Evolutionary conservation across 192 early-diverging fungal species (phyloP), one percentile per base, ranked within the genome.

Genomic region (Coemansia brasiliensis): DNA sequence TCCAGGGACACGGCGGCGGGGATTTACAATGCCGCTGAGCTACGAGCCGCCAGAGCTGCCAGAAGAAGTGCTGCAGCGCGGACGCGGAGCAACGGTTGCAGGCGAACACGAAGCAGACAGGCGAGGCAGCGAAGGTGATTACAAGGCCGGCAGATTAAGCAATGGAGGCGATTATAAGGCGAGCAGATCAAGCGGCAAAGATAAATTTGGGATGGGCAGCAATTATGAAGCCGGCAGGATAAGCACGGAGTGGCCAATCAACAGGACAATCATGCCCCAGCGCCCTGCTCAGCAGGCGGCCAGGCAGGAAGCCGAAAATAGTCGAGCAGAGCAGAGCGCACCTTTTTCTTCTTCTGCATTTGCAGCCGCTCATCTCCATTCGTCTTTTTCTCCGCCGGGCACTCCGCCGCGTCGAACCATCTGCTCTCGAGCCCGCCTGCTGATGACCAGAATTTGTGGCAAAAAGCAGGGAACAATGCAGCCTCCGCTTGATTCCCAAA

Each of bases 341-440:
- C 38, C 41, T 49, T 27, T 56, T 55, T 45, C 53, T 49, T 63
- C 51, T 54, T 37, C 51, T n/a, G n/a, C n/a, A n/a, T 44, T 41
- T 50, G 42, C 63, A 4, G 29, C 46, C 9, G 69, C 60, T 10
- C 68, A 67, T 29, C 59, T 64, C 4, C 55, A 53, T 17, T 79
- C 75, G n/a, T 79, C 69, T n/a, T 79, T 72, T 65, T 79, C 75
- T 49, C 67, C 74, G 43, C 68, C 75, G 25, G 32, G 39, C 18
- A 61, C 69, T 18, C 69, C 69, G 10, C 61, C 42, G 15, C 61
- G 69, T 3, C 75, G 68, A 46, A 79, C 75, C 15, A 59, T 79
- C 56, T 79, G 75, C 59, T 42, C 67, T 39, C 46, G 62, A 17
- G 69, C 69, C 38, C 64, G 65, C 24, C 49, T 40, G 44, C 48